Base-by-base conservation (phyloP, 2,329 filamentous ascomycete genomes). In the Neospermospora avenae region DNA sequence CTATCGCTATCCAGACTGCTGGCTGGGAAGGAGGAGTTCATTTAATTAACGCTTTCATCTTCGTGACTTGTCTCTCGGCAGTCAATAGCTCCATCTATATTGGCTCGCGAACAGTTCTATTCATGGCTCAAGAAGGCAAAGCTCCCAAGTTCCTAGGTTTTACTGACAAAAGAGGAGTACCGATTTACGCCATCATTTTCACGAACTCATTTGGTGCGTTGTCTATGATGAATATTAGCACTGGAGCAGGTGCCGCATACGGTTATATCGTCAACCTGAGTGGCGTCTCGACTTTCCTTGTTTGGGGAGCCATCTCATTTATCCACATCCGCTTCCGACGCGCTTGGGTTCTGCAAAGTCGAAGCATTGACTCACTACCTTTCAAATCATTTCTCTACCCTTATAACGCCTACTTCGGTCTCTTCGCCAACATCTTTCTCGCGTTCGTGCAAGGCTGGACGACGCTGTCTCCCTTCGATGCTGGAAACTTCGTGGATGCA, bases 21-120 rank as follows among this genome's bases (percentile, higher is more conserved):
- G 89, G 89, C 1, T 92, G 87, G 83, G 74, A 87, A 57, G 84
- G 83, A 25, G 89, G 87, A 57, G 87, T 89, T 0, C 85, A 93
- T 70, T 80, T 93, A 1, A 88, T 93, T 76, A 93, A 93, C 65
- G 87, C 85, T 41, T 87, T 91, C 69, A 90, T 91, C 68, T 81
- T 93, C 54, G 77, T 90, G 8, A 90, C 89, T 13, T 89, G 89
- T 58, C 77, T 91, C 39, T 86, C 82, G 0, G 87, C 88, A 18
- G 83, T 88, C 66, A 93, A 93, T 74, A 86, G 84, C 55, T 89
- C 86, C 8, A 88, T 93, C 63, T 93, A 92, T 72, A 90, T 93
- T 65, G 85, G 85, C 46, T 89, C 87, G 3, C 83, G 90, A 22
- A 92, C 89, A 0, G 75, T 93, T 1, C 76, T 92, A 0, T 91